Evolutionary conservation across 2,329 filamentous ascomycete genomes (phyloP).

Genomic region (Oidium heveae): DNA sequence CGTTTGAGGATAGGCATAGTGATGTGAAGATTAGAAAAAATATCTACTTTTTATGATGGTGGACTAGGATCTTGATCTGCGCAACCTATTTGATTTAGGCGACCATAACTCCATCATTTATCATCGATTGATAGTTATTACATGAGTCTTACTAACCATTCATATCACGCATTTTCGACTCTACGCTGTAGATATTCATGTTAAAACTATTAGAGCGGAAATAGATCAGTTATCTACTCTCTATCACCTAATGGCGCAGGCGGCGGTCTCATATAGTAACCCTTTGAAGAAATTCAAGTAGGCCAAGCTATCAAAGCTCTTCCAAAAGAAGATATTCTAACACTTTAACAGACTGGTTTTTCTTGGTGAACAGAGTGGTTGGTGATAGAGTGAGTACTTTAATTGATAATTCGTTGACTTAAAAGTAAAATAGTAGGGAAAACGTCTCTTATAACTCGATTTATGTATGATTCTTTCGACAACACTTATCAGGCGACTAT

Average conservation of each 20-base stretch:
- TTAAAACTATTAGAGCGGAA: too few species aligned
- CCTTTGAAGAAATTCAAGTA: constrained; percentile 99
- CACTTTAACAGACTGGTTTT: constrained; percentile 54
- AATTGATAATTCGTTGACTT: constrained; percentile 4
- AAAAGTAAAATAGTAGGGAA: constrained; percentile 53
- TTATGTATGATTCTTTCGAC: constrained; percentile 99
- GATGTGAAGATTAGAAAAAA: background rate
- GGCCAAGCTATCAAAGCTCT: constrained; percentile 4
- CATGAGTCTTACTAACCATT: too few species aligned
- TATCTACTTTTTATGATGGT: background rate
- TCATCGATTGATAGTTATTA: too few species aligned
- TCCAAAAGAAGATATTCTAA: constrained; percentile 4
- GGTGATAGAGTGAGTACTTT: constrained; percentile 14
- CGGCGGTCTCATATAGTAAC: constrained; percentile 83
- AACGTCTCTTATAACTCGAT: constrained; percentile 92
- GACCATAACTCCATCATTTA: too few species aligned
- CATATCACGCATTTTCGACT: too few species aligned
- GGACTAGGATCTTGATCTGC: too few species aligned
- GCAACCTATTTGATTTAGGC: too few species aligned
- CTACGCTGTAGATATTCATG: too few species aligned
- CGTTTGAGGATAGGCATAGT: background rate
- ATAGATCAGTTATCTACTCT: too few species aligned
- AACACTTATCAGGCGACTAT: constrained; percentile 99
- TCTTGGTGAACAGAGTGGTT: constrained; percentile 95
- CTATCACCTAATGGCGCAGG: constrained; percentile 42